Evolutionary conservation across 192 early-diverging fungal genomes (phyloP).

Genomic region (Bifiguratus adelaidae): DNA sequence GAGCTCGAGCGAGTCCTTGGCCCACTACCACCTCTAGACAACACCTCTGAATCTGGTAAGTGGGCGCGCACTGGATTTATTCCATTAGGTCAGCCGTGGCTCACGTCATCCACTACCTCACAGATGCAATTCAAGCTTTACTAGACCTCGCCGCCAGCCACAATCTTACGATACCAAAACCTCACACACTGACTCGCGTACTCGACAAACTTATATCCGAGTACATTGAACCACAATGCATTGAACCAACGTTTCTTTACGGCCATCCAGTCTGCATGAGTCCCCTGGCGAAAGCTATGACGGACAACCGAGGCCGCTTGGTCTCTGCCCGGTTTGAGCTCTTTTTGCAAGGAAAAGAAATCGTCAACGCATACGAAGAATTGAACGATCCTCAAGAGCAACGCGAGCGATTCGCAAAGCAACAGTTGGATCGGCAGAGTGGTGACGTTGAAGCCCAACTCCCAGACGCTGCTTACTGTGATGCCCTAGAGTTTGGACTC

Average conservation of each 20-base stretch:
- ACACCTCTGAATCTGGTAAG: too few relatives aligned
- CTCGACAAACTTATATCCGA: constrained; percentile 63
- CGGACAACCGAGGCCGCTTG: constrained; percentile 15
- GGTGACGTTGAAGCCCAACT: constrained; percentile 72
- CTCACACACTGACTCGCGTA: constrained; percentile 54
- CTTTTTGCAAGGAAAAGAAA: constrained; percentile 65
- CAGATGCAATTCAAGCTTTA: constrained; percentile 18
- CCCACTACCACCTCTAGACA: not conserved
- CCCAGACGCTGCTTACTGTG: constrained; percentile 61
- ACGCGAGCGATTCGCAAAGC: constrained; percentile 47
- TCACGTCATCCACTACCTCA: too few relatives aligned
- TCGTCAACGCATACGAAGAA: constrained; percentile 84
- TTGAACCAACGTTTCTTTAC: constrained; percentile 71
- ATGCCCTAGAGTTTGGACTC: constrained; percentile 71
- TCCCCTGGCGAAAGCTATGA: constrained; percentile 62
- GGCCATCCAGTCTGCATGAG: constrained; percentile 74
- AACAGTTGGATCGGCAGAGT: constrained; percentile 45
- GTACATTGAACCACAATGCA: constrained; percentile 66
- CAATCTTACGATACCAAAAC: constrained; percentile 24
- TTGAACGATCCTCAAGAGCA: constrained; percentile 82
- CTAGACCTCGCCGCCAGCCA: constrained; percentile 16
- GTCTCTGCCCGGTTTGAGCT: constrained; percentile 70
- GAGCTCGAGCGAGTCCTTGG: not conserved
- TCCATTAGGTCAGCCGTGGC: too few relatives aligned
- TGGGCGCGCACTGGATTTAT: too few relatives aligned